Percentiles rank a stretch among this genome's conserved stretches.
These are phyloP conservation scores for Massariosphaeria phaeospora DNA, from an alignment of 495 filamentous ascomycete genomes.

Conservation along the genomic window DNA sequence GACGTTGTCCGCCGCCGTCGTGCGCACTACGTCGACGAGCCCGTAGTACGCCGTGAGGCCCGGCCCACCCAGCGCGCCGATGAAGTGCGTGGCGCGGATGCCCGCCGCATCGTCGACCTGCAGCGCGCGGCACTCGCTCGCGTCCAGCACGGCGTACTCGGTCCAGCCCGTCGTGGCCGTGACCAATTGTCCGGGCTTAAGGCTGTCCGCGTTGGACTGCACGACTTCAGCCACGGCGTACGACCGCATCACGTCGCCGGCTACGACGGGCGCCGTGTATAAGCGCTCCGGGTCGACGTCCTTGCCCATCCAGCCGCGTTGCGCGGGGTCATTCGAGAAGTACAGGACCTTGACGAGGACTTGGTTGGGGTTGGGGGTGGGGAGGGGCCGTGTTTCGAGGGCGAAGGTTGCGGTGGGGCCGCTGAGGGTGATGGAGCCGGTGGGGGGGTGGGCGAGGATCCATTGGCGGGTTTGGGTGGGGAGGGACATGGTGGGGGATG, in stretches of 20 bases:
- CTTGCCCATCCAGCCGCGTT: conserved; percentile 69
- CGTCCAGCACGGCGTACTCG: conserved; percentile 48
- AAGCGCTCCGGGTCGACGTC: conserved; percentile 48
- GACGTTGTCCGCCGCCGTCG: conserved; percentile 41
- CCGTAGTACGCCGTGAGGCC: conserved; percentile 54
- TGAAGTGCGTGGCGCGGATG: conserved; percentile 44
- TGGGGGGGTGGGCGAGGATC: conserved; percentile 36
- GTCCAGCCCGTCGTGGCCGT: conserved; percentile 45
- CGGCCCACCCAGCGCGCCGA: conserved; percentile 49
- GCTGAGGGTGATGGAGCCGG: conserved; percentile 35
- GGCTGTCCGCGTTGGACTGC: conserved; percentile 40
- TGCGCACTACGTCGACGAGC: conserved; percentile 42
- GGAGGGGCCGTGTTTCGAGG: conserved; percentile 46
- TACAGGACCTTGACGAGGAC: conserved; percentile 59
- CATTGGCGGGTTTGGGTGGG: conserved; percentile 37
- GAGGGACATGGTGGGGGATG: conserved; percentile 6
- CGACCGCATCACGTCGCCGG: conserved; percentile 65
- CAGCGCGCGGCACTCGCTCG: conserved; percentile 35
- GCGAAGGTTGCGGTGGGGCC: conserved; percentile 48
- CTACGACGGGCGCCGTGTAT: conserved; percentile 62
- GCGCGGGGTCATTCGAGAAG: conserved; percentile 76
- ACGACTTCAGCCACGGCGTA: conserved; percentile 53
- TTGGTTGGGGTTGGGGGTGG: conserved; percentile 53
- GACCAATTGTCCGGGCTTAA: conserved; percentile 44
- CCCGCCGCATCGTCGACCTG: conserved; percentile 34